Base-by-base conservation (phyloP, 441 rosid species). In the Melastoma candidum region DNA sequence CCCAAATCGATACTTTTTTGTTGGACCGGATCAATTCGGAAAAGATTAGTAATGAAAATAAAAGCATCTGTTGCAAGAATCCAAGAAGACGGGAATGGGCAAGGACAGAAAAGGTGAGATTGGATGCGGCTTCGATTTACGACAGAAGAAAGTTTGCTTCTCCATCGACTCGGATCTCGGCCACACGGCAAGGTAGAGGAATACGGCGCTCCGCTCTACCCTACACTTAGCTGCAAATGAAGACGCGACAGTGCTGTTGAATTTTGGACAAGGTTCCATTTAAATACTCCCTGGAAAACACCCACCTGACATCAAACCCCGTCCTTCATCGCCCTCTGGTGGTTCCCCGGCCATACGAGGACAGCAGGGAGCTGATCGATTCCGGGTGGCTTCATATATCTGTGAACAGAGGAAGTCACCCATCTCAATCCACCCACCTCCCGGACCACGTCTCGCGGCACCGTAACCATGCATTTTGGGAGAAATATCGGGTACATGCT, bases 351-450 rank as follows among this genome's bases (percentile, higher is more conserved):
- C 73, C 87, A 52, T 71, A 74, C 24, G 98, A 83, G 11, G 96
- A 87, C 44, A 92, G 98, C 66, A 84, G 64, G 71, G 96, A 92
- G 63, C 77, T 92, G 73, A 76, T 92, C 13, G 95, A 92, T 49
- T 74, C 98, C 4, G 85, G 80, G 36, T 87, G 94, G 90, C 72
- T 80, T 44, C 71, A 68, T 51, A 60, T 85, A 53, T 60, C 73
- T 51, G 50, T 70, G 29, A 71, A 66, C 36, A 76, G 72, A 68
- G 69, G 72, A 48, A 63, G 68, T 56, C 66, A 66, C 13, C 64
- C 47, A 2, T 36, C 41, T 49, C 64, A 56, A 17, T 17, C 22
- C 22, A 17, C 22, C 22, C 22, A 17, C 22, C 22, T 17, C 22
- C 22, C 22, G 22, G 22, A 17, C 22, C 22, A 17, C 22, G 1